Percentiles rank a stretch among this genome's conserved stretches.
Evolutionary conservation across 2,329 filamentous ascomycete genomes (phyloP).

Genomic region (Aphanoascus verrucosus): DNA sequence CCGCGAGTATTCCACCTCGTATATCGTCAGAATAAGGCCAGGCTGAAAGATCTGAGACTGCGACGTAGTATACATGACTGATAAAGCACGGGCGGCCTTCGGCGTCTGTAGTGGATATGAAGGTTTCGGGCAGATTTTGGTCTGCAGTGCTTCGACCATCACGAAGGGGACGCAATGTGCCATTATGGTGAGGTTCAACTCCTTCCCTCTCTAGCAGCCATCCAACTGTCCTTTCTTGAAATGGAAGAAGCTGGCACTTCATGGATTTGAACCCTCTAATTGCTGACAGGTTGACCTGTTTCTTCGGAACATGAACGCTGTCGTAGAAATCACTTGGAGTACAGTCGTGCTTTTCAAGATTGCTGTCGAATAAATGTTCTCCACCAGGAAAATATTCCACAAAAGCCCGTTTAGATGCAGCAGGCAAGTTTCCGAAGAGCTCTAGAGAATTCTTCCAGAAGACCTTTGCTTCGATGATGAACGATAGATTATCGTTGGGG

Average conservation of each 20-base stretch:
- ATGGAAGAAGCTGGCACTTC: conserved; percentile 37
- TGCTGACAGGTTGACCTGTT: conserved; percentile 24
- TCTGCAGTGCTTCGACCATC: neutral
- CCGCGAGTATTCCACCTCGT: conserved; percentile 39
- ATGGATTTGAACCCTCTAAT: conserved; percentile 28
- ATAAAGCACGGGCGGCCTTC: conserved; percentile 32
- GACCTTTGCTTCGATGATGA: conserved; percentile 24
- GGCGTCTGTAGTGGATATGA: conserved; percentile 28
- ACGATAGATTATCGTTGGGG: conserved; percentile 16
- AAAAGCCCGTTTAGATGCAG: conserved; percentile 20
- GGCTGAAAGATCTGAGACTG: conserved; percentile 28
- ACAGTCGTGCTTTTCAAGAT: neutral
- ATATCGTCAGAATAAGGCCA: conserved; percentile 27
- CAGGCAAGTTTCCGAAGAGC: conserved; percentile 14
- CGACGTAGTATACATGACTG: conserved; percentile 34
- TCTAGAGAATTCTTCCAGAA: conserved; percentile 30
- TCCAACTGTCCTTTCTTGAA: conserved; percentile 38
- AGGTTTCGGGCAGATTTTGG: conserved; percentile 28
- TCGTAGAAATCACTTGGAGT: conserved; percentile 37
- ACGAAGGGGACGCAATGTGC: conserved; percentile 20
- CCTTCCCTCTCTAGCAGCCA: conserved; percentile 40
- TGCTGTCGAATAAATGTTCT: neutral
- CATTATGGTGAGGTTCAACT: conserved; percentile 26
- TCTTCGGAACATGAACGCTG: conserved; percentile 37
- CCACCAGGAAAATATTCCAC: conserved; percentile 20